A percentile compares a stretch with the other conserved stretches of the same genome.
phyloP scores from a whole-genome alignment of 345 rosid genomes.

The Salix viminalis region DNA sequence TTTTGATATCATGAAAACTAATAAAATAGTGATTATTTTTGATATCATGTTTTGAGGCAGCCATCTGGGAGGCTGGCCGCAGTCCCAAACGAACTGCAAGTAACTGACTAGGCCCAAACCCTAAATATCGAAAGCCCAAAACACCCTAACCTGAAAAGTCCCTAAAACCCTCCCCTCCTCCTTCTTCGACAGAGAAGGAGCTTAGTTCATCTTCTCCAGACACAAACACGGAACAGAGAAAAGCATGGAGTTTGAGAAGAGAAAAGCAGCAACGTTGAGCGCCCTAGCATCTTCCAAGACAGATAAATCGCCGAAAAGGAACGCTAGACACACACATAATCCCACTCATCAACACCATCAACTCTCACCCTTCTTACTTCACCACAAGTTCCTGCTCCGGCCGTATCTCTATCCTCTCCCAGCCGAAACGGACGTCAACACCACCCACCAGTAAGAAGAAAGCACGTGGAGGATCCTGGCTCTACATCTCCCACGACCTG shows the following conservation, averaged over 20 bases:
- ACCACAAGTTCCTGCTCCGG: constrained; percentile 97
- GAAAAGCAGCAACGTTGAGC: constrained; percentile 64
- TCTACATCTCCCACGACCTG: constrained; percentile 65
- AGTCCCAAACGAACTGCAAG: too few relatives aligned
- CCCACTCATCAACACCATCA: constrained; percentile 65
- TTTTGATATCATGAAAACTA: too few relatives aligned
- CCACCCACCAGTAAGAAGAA: constrained; percentile 40
- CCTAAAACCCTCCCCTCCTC: constrained; percentile 1
- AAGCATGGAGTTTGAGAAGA: constrained; percentile 67
- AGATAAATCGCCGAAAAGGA: constrained; percentile 87
- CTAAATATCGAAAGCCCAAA: background rate
- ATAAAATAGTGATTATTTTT: too few relatives aligned
- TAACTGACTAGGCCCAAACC: too few relatives aligned
- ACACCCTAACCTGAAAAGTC: background rate
- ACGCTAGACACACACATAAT: constrained; percentile 63
- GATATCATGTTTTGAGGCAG: too few relatives aligned
- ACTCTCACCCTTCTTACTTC: constrained; percentile 70
- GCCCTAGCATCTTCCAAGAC: constrained; percentile 45
- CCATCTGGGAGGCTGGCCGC: too few relatives aligned
- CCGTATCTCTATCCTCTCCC: constrained; percentile 81
- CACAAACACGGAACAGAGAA: too few relatives aligned
- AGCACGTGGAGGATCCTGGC: constrained; percentile 87
- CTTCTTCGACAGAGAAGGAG: background rate
- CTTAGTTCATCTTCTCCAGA: background rate
- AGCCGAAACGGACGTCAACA: constrained; percentile 36